Evolutionary conservation across 495 filamentous ascomycete species (phyloP).

Genomic region (Bryoglossum gracile): DNA sequence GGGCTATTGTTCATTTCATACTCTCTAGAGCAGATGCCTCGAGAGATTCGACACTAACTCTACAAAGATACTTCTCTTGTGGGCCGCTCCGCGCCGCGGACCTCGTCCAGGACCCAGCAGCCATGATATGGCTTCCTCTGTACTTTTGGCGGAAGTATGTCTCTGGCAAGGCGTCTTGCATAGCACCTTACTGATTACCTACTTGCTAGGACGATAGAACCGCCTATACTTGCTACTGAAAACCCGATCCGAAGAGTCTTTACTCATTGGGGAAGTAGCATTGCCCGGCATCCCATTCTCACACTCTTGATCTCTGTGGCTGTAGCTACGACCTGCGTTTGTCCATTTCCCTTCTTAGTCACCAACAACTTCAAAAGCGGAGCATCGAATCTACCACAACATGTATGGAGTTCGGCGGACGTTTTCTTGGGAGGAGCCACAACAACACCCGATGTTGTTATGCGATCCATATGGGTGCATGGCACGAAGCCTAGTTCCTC

Average conservation of each 20-base stretch:
- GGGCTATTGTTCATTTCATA: too few relatives aligned
- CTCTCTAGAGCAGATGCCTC: too few relatives aligned
- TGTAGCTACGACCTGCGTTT: slow-evolving; percentile 54
- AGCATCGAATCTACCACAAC: slow-evolving; percentile 56
- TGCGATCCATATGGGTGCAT: slow-evolving; percentile 52
- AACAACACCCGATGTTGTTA: slow-evolving; percentile 43
- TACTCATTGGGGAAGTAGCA: slow-evolving; percentile 52
- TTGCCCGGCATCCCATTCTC: slow-evolving; percentile 58
- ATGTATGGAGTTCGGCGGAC: slow-evolving; percentile 69
- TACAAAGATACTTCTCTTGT: too few relatives aligned
- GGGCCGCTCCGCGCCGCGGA: too few relatives aligned
- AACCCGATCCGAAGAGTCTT: slow-evolving; percentile 56
- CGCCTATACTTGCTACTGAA: slow-evolving; percentile 48
- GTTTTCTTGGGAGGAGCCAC: slow-evolving; percentile 37
- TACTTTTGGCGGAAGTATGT: too few relatives aligned
- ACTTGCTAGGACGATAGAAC: slow-evolving; percentile 49
- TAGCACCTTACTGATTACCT: too few relatives aligned
- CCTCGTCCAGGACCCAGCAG: too few relatives aligned
- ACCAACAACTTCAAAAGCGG: slow-evolving; percentile 52
- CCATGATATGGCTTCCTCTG: too few relatives aligned
- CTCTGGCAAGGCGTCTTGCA: too few relatives aligned
- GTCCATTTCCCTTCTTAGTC: slow-evolving; percentile 62
- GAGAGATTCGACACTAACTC: too few relatives aligned
- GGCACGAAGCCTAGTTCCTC: slow-evolving; percentile 18
- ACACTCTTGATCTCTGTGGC: slow-evolving; percentile 57